Percentiles rank a stretch among this genome's conserved stretches.
phyloP scores from a whole-genome alignment of 2,329 filamentous ascomycete genomes.

The Chaetothyriales sp. region DNA sequence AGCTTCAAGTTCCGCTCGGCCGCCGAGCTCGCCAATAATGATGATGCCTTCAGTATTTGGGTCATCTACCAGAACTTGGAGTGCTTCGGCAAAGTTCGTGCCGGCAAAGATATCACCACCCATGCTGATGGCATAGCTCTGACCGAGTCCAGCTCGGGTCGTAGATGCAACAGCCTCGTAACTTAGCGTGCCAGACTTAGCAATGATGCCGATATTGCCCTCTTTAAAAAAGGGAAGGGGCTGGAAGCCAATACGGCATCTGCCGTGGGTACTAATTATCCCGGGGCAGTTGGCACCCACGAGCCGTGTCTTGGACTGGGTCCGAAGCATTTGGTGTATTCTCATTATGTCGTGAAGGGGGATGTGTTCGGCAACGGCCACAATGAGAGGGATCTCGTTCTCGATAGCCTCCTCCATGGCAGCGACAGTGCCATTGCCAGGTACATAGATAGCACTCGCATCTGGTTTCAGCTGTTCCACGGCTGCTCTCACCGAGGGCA shows the following conservation, averaged over 20 bases:
- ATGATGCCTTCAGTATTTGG: conserved; percentile 58
- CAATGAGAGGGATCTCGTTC: conserved; percentile 63
- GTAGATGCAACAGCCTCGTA: conserved; percentile 68
- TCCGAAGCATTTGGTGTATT: conserved; percentile 56
- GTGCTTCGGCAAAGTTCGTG: conserved; percentile 58
- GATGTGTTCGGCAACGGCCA: conserved; percentile 68
- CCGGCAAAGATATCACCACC: conserved; percentile 63
- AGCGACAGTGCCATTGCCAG: conserved; percentile 55
- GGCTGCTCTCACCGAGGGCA: conserved; percentile 55
- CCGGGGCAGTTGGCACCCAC: conserved; percentile 73
- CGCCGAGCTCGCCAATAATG: conserved; percentile 59
- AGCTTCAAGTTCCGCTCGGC: conserved; percentile 54
- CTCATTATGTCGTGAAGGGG: conserved; percentile 65
- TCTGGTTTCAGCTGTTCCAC: conserved; percentile 59
- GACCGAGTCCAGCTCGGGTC: conserved; percentile 59
- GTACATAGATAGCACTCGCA: conserved; percentile 67
- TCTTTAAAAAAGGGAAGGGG: conserved; percentile 58
- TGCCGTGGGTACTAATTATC: conserved; percentile 59
- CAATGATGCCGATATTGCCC: conserved; percentile 59
- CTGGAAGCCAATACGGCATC: conserved; percentile 63
- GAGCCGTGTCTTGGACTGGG: conserved; percentile 57
- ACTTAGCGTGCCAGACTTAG: conserved; percentile 68
- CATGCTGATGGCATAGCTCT: conserved; percentile 64
- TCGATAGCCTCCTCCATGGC: conserved; percentile 71
- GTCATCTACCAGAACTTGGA: conserved; percentile 53